Base-by-base conservation (phyloP, 2,329 filamentous ascomycete species). In the Leptodontidium sp. region DNA sequence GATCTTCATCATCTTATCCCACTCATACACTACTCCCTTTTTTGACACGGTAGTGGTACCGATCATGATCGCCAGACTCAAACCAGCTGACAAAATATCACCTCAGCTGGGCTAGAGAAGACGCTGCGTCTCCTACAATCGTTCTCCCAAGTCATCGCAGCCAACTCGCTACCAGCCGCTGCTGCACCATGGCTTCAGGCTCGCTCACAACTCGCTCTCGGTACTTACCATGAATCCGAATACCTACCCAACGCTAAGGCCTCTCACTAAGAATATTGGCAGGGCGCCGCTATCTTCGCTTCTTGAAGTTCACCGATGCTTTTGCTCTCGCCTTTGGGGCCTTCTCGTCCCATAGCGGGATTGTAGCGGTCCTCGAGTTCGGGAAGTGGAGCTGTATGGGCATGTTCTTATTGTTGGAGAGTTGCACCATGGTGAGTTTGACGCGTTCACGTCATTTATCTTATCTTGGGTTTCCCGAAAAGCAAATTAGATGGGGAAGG, bases 381-480 rank as follows among this genome's bases (percentile, higher is more conserved):
- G 79, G 85, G 24, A 83, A 84, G 61, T 86, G 84, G 79, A 86
- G 85, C 14, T 88, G 88, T 74, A 83, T 90, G 57, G 90, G 89
- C 61, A 81, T 91, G 69, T 93, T 92, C 76, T 85, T 90, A 61
- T 80, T 91, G 35, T 81, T 92, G 68, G 91, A 93, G 80, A 85
- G 87, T 69, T 77, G 83, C 47, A 91, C 88, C 0, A 84, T 91
- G 55, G 81, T 88, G 69, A 84, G 90, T 80, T 32, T 32, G 29
- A 32, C 29, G 6, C 29, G 29, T 32, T 52, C 26, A 49, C n/a
- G 38, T 59, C 12, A 45, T 45, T 29, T 29, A 35, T 63, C 52
- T 47, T 38, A 50, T n/a, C 14, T 21, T 58, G n/a, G 45, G n/a
- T 21, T 17, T 47, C 14, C 9, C 15, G n/a, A 4, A 45, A 45